Evolutionary conservation across 1,139 yeast species (phyloP), one percentile per base, ranked within the genome.

Genomic region (Suhomyces kunorum): DNA sequence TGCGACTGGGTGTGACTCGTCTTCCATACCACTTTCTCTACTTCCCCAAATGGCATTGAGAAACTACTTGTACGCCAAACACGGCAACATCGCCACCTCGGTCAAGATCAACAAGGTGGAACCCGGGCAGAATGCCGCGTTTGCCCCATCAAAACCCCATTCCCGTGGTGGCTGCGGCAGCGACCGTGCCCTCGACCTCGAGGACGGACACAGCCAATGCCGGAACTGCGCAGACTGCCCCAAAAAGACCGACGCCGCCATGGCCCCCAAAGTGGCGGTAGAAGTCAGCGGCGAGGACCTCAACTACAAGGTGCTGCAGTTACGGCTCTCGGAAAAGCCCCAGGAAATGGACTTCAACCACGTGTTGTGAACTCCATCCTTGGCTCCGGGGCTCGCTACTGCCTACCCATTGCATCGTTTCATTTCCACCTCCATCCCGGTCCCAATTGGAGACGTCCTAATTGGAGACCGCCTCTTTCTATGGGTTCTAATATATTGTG

Each of bases 51-150:
- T 70, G 76, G 76, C 75, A 4, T 60, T 70, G 38, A 64, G 74
- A 54, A 67, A 70, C 48, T 70, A 70, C 45, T 45, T 70, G 39
- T 70, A 70, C 47, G 74, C 76, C 8, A 70, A 69, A 44, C 74
- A 70, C 48, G 55, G 52, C 38, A 50, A 65, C 49, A 44, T 44
- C 12, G 49, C 38, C 43, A 54, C 47, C 34, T 42, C 35, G 8
- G 50, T 59, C 15, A 54, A 53, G 27, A 61, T 62, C 31, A 62
- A 60, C 44, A 58, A 53, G 46, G 40, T 47, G 9, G 46, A 46
- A n/a, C 28, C 49, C 7, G 13, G 22, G 28, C 22, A 31, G 12
- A 35, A 26, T 9, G 8, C 32, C 15, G 9, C 12, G 13, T 8
- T 2, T 7, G 28, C 13, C 13, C 7, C 13, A 5, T 7, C 28